These are phyloP conservation scores for Poteriospumella lacustris DNA, from an alignment of 108 stramenopile species.

Conservation along the genomic window DNA sequence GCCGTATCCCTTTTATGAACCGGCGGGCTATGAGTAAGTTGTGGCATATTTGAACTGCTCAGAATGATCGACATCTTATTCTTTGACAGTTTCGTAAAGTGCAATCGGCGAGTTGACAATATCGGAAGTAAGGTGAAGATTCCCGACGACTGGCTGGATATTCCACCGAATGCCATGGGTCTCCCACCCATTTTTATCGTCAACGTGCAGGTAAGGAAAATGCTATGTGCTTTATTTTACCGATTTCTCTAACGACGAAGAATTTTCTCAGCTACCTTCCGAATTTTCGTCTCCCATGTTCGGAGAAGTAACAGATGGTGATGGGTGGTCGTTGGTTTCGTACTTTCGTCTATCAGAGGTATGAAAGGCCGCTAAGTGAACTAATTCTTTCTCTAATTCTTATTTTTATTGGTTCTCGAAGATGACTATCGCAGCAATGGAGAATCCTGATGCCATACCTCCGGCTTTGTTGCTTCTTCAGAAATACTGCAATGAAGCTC, in stretches of 20 bases:
- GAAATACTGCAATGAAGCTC: background rate
- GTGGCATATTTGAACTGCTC: too few relatives aligned
- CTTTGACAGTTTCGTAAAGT: background rate
- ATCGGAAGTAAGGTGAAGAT: background rate
- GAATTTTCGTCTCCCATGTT: conserved; percentile 11
- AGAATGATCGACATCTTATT: too few relatives aligned
- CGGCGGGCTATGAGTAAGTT: background rate
- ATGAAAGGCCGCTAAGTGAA: background rate
- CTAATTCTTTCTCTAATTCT: background rate
- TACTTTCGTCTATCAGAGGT: background rate
- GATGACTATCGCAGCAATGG: background rate
- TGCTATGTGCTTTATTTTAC: background rate
- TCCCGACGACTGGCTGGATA: background rate
- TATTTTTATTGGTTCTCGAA: background rate
- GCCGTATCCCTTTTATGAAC: background rate
- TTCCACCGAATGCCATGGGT: too few relatives aligned
- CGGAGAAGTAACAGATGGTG: background rate
- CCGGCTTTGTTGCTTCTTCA: background rate
- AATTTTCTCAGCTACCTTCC: background rate
- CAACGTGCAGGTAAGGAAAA: conserved; percentile 3
- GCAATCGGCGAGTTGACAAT: background rate
- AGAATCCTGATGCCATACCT: background rate
- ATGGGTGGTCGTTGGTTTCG: conserved; percentile 1
- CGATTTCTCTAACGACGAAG: background rate
- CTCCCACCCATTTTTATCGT: background rate